These are phyloP conservation scores for Blastomyces emzantsi DNA, from an alignment of 2,329 filamentous ascomycete species.

Conservation along the genomic window DNA sequence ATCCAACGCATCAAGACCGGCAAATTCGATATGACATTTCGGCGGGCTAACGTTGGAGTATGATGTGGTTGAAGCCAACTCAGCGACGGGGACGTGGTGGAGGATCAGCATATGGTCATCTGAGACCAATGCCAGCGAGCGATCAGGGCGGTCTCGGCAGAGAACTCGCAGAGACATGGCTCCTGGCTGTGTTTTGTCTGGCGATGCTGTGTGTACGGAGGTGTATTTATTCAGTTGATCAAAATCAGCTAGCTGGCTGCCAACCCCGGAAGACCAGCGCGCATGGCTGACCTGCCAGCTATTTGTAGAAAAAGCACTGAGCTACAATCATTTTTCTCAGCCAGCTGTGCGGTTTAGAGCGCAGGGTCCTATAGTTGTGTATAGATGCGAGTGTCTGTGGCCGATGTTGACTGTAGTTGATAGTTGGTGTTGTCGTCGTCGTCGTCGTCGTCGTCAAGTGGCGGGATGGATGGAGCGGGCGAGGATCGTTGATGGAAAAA, in stretches of 20 bases:
- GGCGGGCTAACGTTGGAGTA: slow-evolving; percentile 32
- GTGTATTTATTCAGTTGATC: neutral
- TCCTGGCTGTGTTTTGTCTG: neutral
- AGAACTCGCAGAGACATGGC: slow-evolving; percentile 63
- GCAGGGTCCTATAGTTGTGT: neutral
- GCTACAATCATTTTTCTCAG: neutral
- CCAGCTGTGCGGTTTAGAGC: neutral
- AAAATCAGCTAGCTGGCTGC: neutral
- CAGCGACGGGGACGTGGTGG: slow-evolving; percentile 60
- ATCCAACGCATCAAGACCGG: slow-evolving; percentile 53
- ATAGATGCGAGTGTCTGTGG: neutral
- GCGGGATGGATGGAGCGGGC: neutral
- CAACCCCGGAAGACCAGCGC: neutral
- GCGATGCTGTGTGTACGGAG: neutral
- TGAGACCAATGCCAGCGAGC: slow-evolving; percentile 79
- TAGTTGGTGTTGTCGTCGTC: neutral
- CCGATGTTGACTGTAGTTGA: neutral
- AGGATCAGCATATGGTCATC: slow-evolving; percentile 74
- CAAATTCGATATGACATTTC: slow-evolving; percentile 85
- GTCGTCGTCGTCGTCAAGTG: neutral
- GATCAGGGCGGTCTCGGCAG: slow-evolving; percentile 76
- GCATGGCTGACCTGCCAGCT: neutral
- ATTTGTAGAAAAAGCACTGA: neutral
- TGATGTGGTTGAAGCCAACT: slow-evolving; percentile 41
- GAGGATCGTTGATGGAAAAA: too few species aligned